Evolutionary conservation across 768 basidiomycete species (phyloP).

Genomic region (Neoboletus brunneissimus): DNA sequence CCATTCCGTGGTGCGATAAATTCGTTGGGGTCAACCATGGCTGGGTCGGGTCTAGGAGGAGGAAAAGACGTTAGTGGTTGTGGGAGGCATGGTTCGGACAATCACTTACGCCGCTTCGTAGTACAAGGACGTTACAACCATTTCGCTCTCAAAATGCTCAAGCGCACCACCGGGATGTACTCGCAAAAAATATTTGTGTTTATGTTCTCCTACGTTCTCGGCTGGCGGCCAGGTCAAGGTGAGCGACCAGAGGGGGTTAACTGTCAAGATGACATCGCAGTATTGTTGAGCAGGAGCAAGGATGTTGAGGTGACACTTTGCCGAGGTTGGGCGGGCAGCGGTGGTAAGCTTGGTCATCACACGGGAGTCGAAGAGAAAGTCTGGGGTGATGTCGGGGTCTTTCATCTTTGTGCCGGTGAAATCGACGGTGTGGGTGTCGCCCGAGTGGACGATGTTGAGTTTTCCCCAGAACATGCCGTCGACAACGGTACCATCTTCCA

Average conservation of each 20-base stretch:
- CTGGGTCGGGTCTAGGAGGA: slow-evolving; percentile 65
- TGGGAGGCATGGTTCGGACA: background rate
- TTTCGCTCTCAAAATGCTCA: slow-evolving; percentile 83
- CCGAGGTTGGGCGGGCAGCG: slow-evolving; percentile 69
- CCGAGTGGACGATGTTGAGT: slow-evolving; percentile 75
- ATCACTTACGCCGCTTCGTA: slow-evolving; percentile 77
- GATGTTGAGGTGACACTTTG: slow-evolving; percentile 74
- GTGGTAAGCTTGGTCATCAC: slow-evolving; percentile 75
- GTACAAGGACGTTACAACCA: slow-evolving; percentile 76
- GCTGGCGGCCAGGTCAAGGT: slow-evolving; percentile 77
- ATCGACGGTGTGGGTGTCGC: slow-evolving; percentile 76
- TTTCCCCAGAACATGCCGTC: slow-evolving; percentile 89
- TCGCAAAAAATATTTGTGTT: slow-evolving; percentile 79
- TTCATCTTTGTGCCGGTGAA: slow-evolving; percentile 76
- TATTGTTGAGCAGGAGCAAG: slow-evolving; percentile 72
- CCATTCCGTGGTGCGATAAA: slow-evolving; percentile 81
- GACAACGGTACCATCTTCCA: slow-evolving; percentile 85
- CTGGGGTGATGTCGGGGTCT: slow-evolving; percentile 60
- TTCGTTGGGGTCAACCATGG: slow-evolving; percentile 72
- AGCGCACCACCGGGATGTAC: slow-evolving; percentile 83
- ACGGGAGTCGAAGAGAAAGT: slow-evolving; percentile 72
- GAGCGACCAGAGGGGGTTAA: slow-evolving; percentile 73
- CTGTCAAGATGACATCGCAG: slow-evolving; percentile 72
- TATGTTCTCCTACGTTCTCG: slow-evolving; percentile 62
- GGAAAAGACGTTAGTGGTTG: slow-evolving; percentile 1